A percentile compares a stretch with the other conserved stretches of the same genome.
Evolutionary conservation across 1,284 basidiomycete species (phyloP).

Genomic region (Rhodotorula sp.): DNA sequence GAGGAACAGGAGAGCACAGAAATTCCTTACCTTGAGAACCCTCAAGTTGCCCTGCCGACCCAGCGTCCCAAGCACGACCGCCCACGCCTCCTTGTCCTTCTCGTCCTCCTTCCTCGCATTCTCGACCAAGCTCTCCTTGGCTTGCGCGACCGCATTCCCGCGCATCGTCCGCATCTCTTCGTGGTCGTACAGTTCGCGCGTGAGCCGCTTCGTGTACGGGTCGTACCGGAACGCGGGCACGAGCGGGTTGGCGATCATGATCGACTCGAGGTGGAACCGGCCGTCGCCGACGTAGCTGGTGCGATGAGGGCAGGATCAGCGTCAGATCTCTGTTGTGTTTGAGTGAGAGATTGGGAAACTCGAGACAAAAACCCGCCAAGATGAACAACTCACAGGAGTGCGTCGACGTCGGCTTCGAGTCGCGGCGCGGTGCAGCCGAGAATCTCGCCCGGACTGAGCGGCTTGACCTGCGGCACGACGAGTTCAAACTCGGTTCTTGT

Average conservation of each 20-base stretch:
- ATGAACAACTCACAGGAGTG: conserved; percentile 66
- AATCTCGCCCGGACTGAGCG: conserved; percentile 93
- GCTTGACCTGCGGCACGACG: conserved; percentile 84
- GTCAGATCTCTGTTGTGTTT: too few relatives aligned
- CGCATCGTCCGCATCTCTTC: conserved; percentile 76
- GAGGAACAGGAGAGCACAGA: neutral
- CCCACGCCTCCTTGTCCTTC: conserved; percentile 62
- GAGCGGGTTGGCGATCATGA: conserved; percentile 98
- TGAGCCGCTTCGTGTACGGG: conserved; percentile 96
- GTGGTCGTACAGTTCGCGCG: conserved; percentile 88
- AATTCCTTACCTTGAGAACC: conserved; percentile 67
- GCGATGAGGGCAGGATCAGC: neutral
- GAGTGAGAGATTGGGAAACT: neutral
- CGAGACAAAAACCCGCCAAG: too few relatives aligned
- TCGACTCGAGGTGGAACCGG: conserved; percentile 94
- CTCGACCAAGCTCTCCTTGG: conserved; percentile 62
- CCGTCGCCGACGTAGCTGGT: conserved; percentile 95
- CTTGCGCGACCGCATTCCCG: conserved; percentile 72
- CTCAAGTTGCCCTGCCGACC: conserved; percentile 90
- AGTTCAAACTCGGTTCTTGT: conserved; percentile 60
- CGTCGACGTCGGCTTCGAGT: conserved; percentile 70
- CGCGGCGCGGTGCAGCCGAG: conserved; percentile 94
- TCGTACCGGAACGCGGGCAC: conserved; percentile 97
- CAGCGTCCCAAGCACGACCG: conserved; percentile 90
- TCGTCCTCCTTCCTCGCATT: conserved; percentile 5